Base-by-base conservation (phyloP, 257 asterid species). In the Cruciata laevipes region DNA sequence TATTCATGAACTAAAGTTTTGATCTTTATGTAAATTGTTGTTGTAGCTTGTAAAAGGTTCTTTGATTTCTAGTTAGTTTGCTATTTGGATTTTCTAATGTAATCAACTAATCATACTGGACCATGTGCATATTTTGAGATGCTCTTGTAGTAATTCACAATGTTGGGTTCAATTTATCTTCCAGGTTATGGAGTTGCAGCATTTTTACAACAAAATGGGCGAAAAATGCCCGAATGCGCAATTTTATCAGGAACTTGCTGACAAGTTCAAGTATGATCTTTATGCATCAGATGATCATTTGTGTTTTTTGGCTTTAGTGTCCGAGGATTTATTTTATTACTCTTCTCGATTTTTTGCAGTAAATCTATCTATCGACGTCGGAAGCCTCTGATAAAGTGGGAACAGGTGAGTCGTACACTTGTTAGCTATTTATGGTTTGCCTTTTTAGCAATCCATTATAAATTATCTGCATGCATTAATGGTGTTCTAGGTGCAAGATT, bases 131-230 rank as follows among this genome's bases (percentile, higher is more conserved):
- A 18, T 62, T 33, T 30, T 17, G 30, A n/a, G 66, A 18, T 33
- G 30, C 35, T 33, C 51, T 62, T 33, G 51, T 30, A 32, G 30
- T 62, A 18, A 33, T 62, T 42, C 2, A 0, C 49, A 33, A 9
- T 8, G 30, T 18, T 58, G 30, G 57, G 17, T 67, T 27, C 42
- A 7, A 23, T 66, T 63, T 62, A 63, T 65, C 77, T 37, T 51
- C 67, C 81, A 92, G 98, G 73, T 77, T n/a, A 27, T 83, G 55
- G 74, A 87, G 74, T 71, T 92, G 95, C 85, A 78, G 78, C 75
- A 63, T 17, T 31, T 75, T 58, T 82, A 73, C 62, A 88, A 86
- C 81, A 71, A 67, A 78, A 77, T 68, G 77, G 73, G 75, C 55
- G 84, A 69, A 30, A 70, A 72, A 32, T 32, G 85, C n/a, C 64